These are phyloP conservation scores for Mycogone perniciosa DNA, from an alignment of 2,329 filamentous ascomycete species.

Conservation along the genomic window DNA sequence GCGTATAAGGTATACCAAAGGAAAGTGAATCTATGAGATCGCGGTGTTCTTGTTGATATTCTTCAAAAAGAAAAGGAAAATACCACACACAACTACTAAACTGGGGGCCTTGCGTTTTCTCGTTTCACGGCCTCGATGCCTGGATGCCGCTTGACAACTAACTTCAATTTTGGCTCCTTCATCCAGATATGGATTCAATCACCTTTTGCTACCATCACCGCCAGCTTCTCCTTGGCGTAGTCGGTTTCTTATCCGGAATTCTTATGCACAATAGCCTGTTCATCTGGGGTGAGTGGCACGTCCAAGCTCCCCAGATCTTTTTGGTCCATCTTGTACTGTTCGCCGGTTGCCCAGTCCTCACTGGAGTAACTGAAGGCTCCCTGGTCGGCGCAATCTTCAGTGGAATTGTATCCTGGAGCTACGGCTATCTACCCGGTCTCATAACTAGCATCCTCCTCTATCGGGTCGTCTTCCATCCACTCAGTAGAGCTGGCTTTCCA, in stretches of 20 bases:
- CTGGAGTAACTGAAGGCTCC: not conserved
- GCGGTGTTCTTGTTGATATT: too few species aligned
- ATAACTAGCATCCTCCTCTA: constrained; percentile 31
- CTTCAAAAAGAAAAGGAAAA: too few species aligned
- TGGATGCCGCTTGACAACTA: too few species aligned
- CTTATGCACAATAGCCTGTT: constrained; percentile 13
- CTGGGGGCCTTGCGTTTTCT: too few species aligned
- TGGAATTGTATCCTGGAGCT: constrained; percentile 1
- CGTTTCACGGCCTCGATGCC: too few species aligned
- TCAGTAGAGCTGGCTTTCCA: constrained; percentile 27
- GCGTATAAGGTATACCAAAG: too few species aligned
- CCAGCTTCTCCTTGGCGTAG: not conserved
- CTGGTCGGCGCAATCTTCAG: not conserved
- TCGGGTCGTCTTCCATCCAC: constrained; percentile 33
- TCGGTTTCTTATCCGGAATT: constrained; percentile 1
- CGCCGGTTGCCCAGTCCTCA: not conserved
- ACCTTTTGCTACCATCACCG: too few species aligned
- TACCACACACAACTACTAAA: too few species aligned
- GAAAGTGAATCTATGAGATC: too few species aligned
- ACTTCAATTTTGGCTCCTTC: too few species aligned
- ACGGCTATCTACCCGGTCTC: constrained; percentile 15
- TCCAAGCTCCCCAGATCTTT: constrained; percentile 17
- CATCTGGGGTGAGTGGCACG: constrained; percentile 22
- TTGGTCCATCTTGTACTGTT: constrained; percentile 12
- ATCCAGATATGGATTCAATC: too few species aligned